These are phyloP conservation scores for Fusarium sp. DNA, from an alignment of 2,329 filamentous ascomycete species.

Conservation along the genomic window DNA sequence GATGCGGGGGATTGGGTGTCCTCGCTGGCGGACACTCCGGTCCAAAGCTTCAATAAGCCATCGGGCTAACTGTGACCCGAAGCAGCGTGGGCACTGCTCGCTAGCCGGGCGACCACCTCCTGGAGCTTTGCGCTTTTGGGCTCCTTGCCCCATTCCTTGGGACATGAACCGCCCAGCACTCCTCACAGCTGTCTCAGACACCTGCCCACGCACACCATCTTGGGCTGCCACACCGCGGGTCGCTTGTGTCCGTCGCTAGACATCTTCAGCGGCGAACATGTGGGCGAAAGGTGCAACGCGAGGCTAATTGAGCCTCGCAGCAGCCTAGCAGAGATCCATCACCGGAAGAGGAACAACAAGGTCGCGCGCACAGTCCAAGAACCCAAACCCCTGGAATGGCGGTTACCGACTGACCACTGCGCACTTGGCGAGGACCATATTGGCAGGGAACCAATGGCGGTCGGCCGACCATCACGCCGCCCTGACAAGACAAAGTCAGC, in stretches of 20 bases:
- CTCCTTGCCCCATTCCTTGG: conserved; percentile 7
- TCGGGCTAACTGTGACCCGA: conserved; percentile 18
- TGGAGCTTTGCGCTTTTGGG: conserved; percentile 16
- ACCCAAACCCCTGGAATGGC: neutral
- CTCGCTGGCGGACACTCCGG: neutral
- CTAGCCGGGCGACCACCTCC: conserved; percentile 27
- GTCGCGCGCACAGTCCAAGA: neutral
- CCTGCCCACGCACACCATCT: neutral
- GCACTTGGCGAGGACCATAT: conserved; percentile 1
- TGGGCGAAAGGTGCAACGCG: conserved; percentile 1
- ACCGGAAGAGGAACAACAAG: neutral
- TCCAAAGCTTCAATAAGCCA: conserved; percentile 1
- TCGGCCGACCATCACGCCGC: neutral
- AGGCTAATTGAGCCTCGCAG: conserved; percentile 8
- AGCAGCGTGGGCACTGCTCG: conserved; percentile 24
- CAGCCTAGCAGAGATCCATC: neutral
- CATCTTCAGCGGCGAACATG: conserved; percentile 32
- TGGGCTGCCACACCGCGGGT: conserved; percentile 11
- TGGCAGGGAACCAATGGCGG: conserved; percentile 1
- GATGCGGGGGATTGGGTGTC: neutral
- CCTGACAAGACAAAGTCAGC: neutral
- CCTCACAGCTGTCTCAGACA: conserved; percentile 9
- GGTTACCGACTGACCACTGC: neutral
- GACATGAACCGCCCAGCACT: conserved; percentile 10
- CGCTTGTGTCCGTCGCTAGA: neutral